Evolutionary conservation across 148 eudicot species (phyloP).

Genomic region (Rhododendron henanense): DNA sequence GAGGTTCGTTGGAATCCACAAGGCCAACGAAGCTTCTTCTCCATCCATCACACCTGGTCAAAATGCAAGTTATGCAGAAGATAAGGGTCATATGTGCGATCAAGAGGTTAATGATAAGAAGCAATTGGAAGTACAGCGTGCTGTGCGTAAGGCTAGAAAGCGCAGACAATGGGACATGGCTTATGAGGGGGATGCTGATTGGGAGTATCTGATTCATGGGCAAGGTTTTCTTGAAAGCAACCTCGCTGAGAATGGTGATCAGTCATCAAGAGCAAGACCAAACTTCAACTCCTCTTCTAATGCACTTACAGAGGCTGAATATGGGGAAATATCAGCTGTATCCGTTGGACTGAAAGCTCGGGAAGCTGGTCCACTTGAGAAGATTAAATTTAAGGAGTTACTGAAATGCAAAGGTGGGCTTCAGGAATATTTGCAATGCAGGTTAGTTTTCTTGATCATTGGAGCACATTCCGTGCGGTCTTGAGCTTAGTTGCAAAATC

Average conservation of each 20-base stretch:
- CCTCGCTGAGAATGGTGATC: conserved; percentile 40
- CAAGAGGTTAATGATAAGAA: conserved; percentile 31
- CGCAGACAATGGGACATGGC: conserved; percentile 93
- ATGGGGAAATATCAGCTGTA: conserved; percentile 65
- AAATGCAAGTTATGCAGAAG: conserved; percentile 38
- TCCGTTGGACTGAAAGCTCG: conserved; percentile 83
- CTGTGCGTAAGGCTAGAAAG: conserved; percentile 61
- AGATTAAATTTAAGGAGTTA: conserved; percentile 84
- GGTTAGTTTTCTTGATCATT: conserved; percentile 45
- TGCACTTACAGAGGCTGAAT: conserved; percentile 42
- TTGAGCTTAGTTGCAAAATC: not conserved
- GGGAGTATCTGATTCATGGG: conserved; percentile 64
- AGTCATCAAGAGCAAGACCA: conserved; percentile 31
- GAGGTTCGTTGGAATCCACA: conserved; percentile 9
- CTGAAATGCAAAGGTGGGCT: conserved; percentile 85
- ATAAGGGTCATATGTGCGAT: conserved; percentile 21
- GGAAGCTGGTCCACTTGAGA: conserved; percentile 74
- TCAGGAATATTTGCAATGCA: conserved; percentile 83
- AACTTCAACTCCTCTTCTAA: conserved; percentile 31
- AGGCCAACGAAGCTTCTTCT: conserved; percentile 38
- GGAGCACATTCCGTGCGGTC: not conserved
- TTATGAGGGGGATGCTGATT: conserved; percentile 86
- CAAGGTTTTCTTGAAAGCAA: conserved; percentile 34
- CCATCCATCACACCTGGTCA: conserved; percentile 32
- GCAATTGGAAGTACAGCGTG: conserved; percentile 43